A percentile compares a stretch with the other conserved stretches of the same genome.
Evolutionary conservation across 1,139 yeast species (phyloP).

Genomic region (Debaryomyces nepalensis): DNA sequence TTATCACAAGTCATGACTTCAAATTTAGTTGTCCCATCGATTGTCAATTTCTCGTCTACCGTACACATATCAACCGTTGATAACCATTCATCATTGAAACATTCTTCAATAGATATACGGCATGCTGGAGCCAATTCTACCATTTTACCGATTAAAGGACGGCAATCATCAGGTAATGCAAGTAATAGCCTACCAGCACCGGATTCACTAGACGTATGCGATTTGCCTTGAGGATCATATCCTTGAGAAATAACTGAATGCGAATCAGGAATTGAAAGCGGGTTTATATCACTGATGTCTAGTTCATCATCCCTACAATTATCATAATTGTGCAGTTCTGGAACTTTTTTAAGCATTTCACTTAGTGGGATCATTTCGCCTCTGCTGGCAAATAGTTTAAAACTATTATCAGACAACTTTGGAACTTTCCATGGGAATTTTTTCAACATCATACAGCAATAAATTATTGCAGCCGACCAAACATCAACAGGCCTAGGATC

Average conservation of each 20-base stretch:
- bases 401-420: slow-evolving; percentile 81
- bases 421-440: slow-evolving; percentile 98
- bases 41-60: slow-evolving; percentile 45
- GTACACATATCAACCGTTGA: slow-evolving; percentile 67
- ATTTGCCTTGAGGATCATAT: slow-evolving; percentile 44
- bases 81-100: slow-evolving; percentile 82
- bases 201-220: slow-evolving; percentile 61
- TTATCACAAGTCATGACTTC: slow-evolving; percentile 49
- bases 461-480: slow-evolving; percentile 94
- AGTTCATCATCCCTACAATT: slow-evolving; percentile 34
- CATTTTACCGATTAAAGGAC: slow-evolving; percentile 70
- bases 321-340: slow-evolving; percentile 33
- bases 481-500: slow-evolving; percentile 95
- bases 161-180: slow-evolving; percentile 72
- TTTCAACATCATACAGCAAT: slow-evolving; percentile 93
- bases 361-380: slow-evolving; percentile 49
- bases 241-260: slow-evolving; percentile 39
- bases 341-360: slow-evolving; percentile 47
- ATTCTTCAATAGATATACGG: slow-evolving; percentile 82
- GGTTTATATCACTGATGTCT: slow-evolving; percentile 25
- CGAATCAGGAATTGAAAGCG: slow-evolving; percentile 15
- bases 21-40: slow-evolving; percentile 38
- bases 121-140: slow-evolving; percentile 84
- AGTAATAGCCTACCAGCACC: slow-evolving; percentile 73
- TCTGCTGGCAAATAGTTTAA: slow-evolving; percentile 62